Base-by-base conservation (phyloP, 352 stramenopile genomes). In the Phytophthora uliginosa region DNA sequence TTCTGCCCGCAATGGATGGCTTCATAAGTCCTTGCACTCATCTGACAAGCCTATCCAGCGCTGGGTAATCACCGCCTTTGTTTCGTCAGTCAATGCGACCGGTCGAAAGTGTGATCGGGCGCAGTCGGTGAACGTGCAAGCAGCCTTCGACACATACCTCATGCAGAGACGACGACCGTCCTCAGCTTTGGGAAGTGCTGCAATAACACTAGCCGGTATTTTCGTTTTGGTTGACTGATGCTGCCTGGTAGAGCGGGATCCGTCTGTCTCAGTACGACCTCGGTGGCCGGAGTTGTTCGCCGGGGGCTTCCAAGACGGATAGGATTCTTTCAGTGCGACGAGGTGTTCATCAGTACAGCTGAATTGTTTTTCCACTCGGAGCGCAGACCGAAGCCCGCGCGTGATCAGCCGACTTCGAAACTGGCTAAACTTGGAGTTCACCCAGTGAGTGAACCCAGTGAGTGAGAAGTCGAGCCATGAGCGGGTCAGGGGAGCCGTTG, bases 11-110 rank as follows among this genome's bases (percentile, higher is more conserved):
- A 22, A 12, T 3, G 4, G 26, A 7, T 57, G 57, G 20, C 66
- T 55, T 68, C 64, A 73, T 63, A 66, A 59, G 18, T 68, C 52
- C 15, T 66, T 71, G 28, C n/a, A 51, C 18, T 60, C 55, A 2
- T 7, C 28, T 0, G 59, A 48, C 4, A 69, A 13, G 0, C 59
- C 52, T 33, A 57, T 59, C 59, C 66, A 73, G 7, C 53, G 51
- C 15, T 73, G 38, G 4, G 9, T 10, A 9, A 73, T 59, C 2
- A 69, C 51, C 0, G n/a, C 24, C 20, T 69, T 69, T 0, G 59
- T 22, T 48, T 67, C 59, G 4, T 59, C 40, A 9, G 58, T 20
- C 18, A 73, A 17, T 2, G 24, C 2, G 2, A 26, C 26, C 0
- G 59, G 66, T 12, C 15, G 7, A 5, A 74, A 74, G 26, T 69